Evolutionary conservation across 2,329 filamentous ascomycete genomes (phyloP).

Genomic region (Fusarium tanahbumbuense): DNA sequence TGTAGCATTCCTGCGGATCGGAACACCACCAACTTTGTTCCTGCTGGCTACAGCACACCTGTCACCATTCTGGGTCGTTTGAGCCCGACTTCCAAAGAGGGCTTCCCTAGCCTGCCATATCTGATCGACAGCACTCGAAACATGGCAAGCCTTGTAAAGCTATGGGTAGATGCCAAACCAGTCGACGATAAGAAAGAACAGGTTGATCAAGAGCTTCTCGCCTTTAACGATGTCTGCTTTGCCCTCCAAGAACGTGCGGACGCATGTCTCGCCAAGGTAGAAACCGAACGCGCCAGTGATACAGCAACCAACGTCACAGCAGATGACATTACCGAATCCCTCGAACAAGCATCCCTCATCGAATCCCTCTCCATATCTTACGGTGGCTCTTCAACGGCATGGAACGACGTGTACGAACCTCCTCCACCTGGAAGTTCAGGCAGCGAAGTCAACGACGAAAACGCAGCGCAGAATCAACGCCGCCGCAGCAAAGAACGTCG

Average conservation of each 20-base stretch:
- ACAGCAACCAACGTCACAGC: constrained; percentile 45
- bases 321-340: constrained; percentile 59
- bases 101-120: constrained; percentile 92
- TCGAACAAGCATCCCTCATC: constrained; percentile 59
- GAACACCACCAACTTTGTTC: constrained; percentile 70
- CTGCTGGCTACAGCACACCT: constrained; percentile 91
- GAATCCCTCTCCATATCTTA: constrained; percentile 51
- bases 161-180: constrained; percentile 75
- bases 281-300: constrained; percentile 57
- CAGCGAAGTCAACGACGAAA: constrained; percentile 56
- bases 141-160: constrained; percentile 83
- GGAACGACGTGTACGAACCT: constrained; percentile 47
- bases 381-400: constrained; percentile 43
- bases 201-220: constrained; percentile 62
- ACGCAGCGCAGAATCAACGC: constrained; percentile 21
- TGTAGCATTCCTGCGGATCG: constrained; percentile 84
- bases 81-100: constrained; percentile 84
- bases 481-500: constrained; percentile 51
- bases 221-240: constrained; percentile 65
- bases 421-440: constrained; percentile 63
- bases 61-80: constrained; percentile 88
- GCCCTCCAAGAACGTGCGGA: constrained; percentile 63
- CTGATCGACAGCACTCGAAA: constrained; percentile 89
- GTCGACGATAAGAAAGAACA: constrained; percentile 51
- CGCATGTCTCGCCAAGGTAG: constrained; percentile 63